phyloP scores from a whole-genome alignment of 2,329 filamentous ascomycete genomes.

The Colletotrichum sp. region DNA sequence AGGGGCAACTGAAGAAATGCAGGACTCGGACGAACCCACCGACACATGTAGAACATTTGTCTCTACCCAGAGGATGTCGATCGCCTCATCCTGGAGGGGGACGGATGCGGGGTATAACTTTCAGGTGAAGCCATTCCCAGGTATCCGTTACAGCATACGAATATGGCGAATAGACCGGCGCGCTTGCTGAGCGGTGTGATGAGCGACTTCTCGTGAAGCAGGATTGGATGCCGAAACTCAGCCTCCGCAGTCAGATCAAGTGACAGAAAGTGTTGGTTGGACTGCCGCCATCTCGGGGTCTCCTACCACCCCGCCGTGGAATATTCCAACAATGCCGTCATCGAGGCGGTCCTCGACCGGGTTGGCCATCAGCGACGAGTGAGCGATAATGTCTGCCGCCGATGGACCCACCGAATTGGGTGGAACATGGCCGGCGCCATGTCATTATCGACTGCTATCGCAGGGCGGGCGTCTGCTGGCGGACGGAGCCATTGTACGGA shows the following conservation, averaged over 20 bases:
- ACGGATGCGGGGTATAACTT: background rate
- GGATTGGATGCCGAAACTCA: background rate
- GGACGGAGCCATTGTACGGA: background rate
- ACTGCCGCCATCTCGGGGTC: slow-evolving; percentile 1
- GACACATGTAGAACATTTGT: background rate
- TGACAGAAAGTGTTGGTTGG: background rate
- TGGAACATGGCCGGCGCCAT: slow-evolving; percentile 1
- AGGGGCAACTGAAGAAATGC: slow-evolving; percentile 17
- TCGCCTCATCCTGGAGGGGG: slow-evolving; percentile 3
- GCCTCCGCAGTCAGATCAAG: background rate
- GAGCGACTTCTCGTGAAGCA: background rate
- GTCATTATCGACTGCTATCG: background rate
- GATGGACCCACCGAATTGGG: slow-evolving; percentile 1
- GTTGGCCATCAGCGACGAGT: background rate
- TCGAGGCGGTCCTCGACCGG: background rate
- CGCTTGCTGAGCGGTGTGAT: slow-evolving; percentile 14
- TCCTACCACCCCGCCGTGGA: slow-evolving; percentile 4
- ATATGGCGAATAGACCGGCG: background rate
- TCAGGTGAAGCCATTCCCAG: slow-evolving; percentile 12
- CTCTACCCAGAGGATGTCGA: background rate
- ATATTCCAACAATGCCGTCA: slow-evolving; percentile 14
- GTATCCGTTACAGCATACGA: background rate
- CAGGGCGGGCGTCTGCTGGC: background rate
- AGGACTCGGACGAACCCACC: background rate
- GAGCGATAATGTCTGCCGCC: slow-evolving; percentile 5